Evolutionary conservation across 768 basidiomycete genomes (phyloP).

Genomic region (Hypholoma fasciculare): DNA sequence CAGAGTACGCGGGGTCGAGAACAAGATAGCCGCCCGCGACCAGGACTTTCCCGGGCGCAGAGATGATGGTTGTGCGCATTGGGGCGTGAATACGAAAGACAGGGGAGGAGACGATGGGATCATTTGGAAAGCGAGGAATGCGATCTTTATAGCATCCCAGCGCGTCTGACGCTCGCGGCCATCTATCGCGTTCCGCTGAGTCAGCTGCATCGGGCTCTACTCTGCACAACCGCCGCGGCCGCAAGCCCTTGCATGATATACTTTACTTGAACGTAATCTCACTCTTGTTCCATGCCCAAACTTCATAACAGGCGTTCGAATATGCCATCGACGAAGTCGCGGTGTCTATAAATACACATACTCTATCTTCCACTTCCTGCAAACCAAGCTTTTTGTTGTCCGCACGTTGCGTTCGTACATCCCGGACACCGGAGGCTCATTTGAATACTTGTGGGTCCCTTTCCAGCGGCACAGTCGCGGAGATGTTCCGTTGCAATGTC

Average conservation of each 20-base stretch:
- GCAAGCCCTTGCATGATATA: conserved; percentile 3
- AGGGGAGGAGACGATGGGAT: conserved; percentile 10
- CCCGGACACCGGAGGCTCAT: conserved; percentile 90
- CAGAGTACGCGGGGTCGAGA: conserved; percentile 83
- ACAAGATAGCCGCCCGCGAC: conserved; percentile 97
- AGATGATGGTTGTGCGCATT: conserved; percentile 71
- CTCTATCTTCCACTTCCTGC: conserved; percentile 63
- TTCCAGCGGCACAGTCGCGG: conserved; percentile 55
- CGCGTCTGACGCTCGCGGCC: not conserved
- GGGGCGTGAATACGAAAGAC: conserved; percentile 3
- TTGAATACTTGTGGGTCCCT: conserved; percentile 74
- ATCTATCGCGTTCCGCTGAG: conserved; percentile 13
- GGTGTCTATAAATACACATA: conserved; percentile 17
- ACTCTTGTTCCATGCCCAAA: conserved; percentile 10
- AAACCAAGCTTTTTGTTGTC: conserved; percentile 88
- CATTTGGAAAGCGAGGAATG: conserved; percentile 1
- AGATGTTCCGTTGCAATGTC: conserved; percentile 88
- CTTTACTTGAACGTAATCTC: conserved; percentile 16
- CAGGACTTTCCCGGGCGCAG: conserved; percentile 94
- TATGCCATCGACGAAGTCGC: conserved; percentile 11
- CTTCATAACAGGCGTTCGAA: conserved; percentile 10
- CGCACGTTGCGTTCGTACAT: conserved; percentile 88
- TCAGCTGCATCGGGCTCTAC: conserved; percentile 5
- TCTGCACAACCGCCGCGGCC: conserved; percentile 9
- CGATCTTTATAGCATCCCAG: conserved; percentile 11